Conservation (phyloP, 1,139 yeast genomes). For the Pichia sp. region DNA sequence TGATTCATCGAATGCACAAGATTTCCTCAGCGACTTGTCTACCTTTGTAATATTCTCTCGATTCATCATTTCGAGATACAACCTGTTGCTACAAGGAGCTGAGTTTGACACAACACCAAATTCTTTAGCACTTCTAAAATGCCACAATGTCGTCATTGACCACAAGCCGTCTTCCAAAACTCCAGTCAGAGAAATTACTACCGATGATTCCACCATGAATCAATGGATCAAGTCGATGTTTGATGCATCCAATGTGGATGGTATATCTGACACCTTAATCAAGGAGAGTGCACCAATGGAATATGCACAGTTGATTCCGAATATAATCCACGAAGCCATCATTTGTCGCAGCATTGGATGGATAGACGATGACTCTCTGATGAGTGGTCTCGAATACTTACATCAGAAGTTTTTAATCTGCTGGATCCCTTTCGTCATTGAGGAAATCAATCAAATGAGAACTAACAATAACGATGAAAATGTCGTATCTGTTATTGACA, state of each 20-base stretch:
- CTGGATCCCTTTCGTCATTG: slow-evolving; percentile 37
- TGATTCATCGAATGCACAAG: slow-evolving; percentile 49
- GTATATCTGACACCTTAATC: slow-evolving; percentile 77
- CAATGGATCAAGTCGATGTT: slow-evolving; percentile 81
- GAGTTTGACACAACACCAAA: slow-evolving; percentile 1
- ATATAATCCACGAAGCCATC: slow-evolving; percentile 67
- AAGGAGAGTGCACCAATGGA: slow-evolving; percentile 62
- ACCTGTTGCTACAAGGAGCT: slow-evolving; percentile 1
- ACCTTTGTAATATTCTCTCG: slow-evolving; percentile 45
- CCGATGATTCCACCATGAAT: slow-evolving; percentile 41
- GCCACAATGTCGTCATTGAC: too few species aligned
- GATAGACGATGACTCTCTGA: slow-evolving; percentile 39
- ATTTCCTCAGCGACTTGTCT: slow-evolving; percentile 63
- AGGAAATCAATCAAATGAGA: slow-evolving; percentile 14
- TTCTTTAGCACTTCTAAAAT: slow-evolving; percentile 7
- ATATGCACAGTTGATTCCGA: slow-evolving; percentile 61
- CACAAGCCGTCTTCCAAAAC: too few species aligned
- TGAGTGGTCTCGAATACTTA: slow-evolving; percentile 59
- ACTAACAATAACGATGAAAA: slow-evolving; percentile 15
- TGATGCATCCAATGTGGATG: slow-evolving; percentile 56
- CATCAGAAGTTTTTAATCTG: slow-evolving; percentile 51
- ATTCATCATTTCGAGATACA: slow-evolving; percentile 38
- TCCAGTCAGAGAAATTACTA: slow-evolving; percentile 14
- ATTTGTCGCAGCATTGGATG: slow-evolving; percentile 51
- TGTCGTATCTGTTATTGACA: slow-evolving; percentile 11